Evolutionary conservation across 345 rosid genomes (phyloP).

Genomic region (Camelina hispida): DNA sequence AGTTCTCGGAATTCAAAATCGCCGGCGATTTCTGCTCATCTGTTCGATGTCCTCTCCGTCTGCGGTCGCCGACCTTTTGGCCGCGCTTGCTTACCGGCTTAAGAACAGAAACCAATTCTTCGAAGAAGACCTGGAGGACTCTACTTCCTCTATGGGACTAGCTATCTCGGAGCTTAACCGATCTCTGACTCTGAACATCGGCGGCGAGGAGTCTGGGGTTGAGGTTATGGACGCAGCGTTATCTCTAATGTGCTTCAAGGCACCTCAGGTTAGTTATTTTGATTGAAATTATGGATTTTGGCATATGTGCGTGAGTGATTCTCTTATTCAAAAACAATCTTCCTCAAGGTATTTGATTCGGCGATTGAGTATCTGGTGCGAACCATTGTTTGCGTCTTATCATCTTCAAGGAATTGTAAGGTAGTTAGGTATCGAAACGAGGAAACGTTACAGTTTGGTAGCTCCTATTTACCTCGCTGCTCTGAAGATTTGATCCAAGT

Average conservation of each 20-base stretch:
- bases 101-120: neutral
- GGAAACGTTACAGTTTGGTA: conserved; percentile 59
- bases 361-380: conserved; percentile 54
- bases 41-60: conserved; percentile 36
- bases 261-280: conserved; percentile 57
- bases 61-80: conserved; percentile 34
- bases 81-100: conserved; percentile 22
- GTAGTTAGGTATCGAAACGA: conserved; percentile 46
- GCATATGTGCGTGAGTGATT: neutral
- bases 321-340: neutral
- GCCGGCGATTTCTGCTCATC: conserved; percentile 26
- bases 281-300: neutral
- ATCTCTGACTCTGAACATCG: conserved; percentile 54
- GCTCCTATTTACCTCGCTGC: conserved; percentile 50
- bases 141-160: conserved; percentile 45
- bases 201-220: conserved; percentile 47
- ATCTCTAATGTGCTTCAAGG: conserved; percentile 73
- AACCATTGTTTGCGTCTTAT: conserved; percentile 60
- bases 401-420: conserved; percentile 57
- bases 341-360: conserved; percentile 68
- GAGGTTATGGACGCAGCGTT: conserved; percentile 67
- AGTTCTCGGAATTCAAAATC: neutral
- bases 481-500: conserved; percentile 55
- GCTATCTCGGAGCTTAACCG: conserved; percentile 61
- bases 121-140: conserved; percentile 31